Conservation (phyloP, 108 stramenopile genomes). For the Cyclotella choctawhatcheeana region DNA sequence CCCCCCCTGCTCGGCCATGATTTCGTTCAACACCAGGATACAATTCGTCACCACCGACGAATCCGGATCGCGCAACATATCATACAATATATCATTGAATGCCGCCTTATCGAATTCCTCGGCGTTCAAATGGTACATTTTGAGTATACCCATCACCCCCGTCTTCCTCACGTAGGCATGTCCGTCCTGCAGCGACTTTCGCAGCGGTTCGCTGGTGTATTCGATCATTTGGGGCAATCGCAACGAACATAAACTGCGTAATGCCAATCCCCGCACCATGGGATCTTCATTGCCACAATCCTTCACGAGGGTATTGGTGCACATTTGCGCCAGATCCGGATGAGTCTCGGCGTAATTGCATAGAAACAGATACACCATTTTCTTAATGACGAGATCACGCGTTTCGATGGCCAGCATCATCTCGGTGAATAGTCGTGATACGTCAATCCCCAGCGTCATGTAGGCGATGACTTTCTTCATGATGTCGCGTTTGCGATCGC, state of each 20-base stretch:
- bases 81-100: conserved; percentile 95
- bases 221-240: conserved; percentile 96
- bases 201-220: conserved; percentile 92
- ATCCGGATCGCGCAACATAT: conserved; percentile 97
- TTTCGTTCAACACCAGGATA: conserved; percentile 95
- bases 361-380: conserved; percentile 99
- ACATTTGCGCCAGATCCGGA: conserved; percentile 99
- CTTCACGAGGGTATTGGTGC: conserved; percentile 97
- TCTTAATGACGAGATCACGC: conserved; percentile 98
- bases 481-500: conserved; percentile 95
- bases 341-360: conserved; percentile 96
- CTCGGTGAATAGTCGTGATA: conserved; percentile 98
- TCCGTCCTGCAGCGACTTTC: conserved; percentile 81
- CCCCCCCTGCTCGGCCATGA: conserved; percentile 93
- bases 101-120: conserved; percentile 76
- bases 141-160: conserved; percentile 97
- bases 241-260: conserved; percentile 92
- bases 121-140: conserved; percentile 92
- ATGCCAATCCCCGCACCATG: conserved; percentile 98
- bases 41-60: conserved; percentile 95
- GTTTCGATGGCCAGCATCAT: conserved; percentile 98
- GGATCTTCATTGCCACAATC: conserved; percentile 99
- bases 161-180: conserved; percentile 99
- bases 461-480: conserved; percentile 99
- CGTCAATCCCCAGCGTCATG: conserved; percentile 99